Evolutionary conservation across 2,329 filamentous ascomycete species (phyloP), one percentile per base, ranked within the genome.

Genomic region (Aaosphaeria arxii): DNA sequence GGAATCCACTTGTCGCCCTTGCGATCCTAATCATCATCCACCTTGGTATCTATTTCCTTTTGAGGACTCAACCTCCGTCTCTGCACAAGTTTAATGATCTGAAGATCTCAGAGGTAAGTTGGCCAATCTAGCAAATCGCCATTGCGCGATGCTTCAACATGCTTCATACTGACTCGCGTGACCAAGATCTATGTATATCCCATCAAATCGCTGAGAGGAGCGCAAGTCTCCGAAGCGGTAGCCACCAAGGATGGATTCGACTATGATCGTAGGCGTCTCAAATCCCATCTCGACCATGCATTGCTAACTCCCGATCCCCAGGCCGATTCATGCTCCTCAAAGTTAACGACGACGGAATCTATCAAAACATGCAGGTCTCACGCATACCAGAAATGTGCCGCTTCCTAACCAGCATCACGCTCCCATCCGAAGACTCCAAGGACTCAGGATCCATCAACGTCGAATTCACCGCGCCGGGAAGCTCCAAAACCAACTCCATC

Each of bases 151-250:
- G n/a, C 9, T 7, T 43, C 28, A 31, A 9, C 33, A 35, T n/a
- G 7, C 29, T 7, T 7, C 5, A 7, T n/a, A 36, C 33, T 36
- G n/a, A 36, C 33, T 36, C 33, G n/a, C 33, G 7, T 24, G 17
- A 36, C 7, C 7, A 41, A 75, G 68, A 69, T 77, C 11, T 74
- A 74, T 48, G 64, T 71, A 5, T 78, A 78, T 49, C 75, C 75
- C 3, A 74, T 78, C 62, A 78, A 78, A 55, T 73, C 73, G 11
- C 62, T 77, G 5, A 70, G 73, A 11, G 66, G 61, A 2, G 63
- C 71, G 5, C 65, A 70, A 17, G 58, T 74, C 29, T 58, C 66
- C 2, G 59, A 63, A 36, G 69, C 71, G 11, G 53, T 69, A 42
- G 69, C 73, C 13, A 76, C 74, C 6, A 67, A 66, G 47, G 58